Base-by-base conservation (phyloP, 2,329 filamentous ascomycete species). In the Calonectria henricotiae region DNA sequence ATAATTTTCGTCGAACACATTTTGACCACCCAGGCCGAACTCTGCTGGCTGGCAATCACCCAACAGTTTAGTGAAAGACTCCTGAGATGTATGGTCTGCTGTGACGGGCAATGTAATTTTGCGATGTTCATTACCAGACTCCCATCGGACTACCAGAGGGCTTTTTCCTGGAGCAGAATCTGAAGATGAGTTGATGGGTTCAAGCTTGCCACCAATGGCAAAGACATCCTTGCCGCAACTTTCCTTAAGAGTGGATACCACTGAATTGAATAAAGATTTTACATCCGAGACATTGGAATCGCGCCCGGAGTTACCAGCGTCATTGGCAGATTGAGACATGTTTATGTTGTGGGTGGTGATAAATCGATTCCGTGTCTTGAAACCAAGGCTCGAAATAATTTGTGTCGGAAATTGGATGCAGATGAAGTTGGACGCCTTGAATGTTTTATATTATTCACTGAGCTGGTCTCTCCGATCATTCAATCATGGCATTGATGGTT, bases 1-100 rank as follows among this genome's bases (percentile, higher is more conserved):
- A 68, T 90, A 89, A 0, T 78, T 77, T 65, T 87, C 84, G 68
- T 91, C 88, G 2, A 85, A 76, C 0, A 90, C 82, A 67, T 89
- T 83, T 68, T 87, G 39, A 2, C 82, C 80, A 0, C 80, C 80
- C 6, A 74, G 71, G 0, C 88, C 88, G 73, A 89, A 89, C 1
- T 83, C 86, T 0, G 88, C 89, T 0, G 86, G 86, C 74, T 32
- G 5, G 8, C 39, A 60, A 37, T 65, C 63, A 2, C 17, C 7
- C 11, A 65, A 15, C 17, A 64, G 46, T 2, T 30, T 15, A 5
- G 11, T 9, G 8, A 64, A 25, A 4, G 37, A 61, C n/a, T 20
- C 11, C 2, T 35, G 15, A 7, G 47, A 35, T 27, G 20, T 25
- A 3, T 8, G 5, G 15, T 54, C 47, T 4, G 27, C 2, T 1